Evolutionary conservation across 495 filamentous ascomycete species (phyloP).

Genomic region (Rhizodiscina lignyota): DNA sequence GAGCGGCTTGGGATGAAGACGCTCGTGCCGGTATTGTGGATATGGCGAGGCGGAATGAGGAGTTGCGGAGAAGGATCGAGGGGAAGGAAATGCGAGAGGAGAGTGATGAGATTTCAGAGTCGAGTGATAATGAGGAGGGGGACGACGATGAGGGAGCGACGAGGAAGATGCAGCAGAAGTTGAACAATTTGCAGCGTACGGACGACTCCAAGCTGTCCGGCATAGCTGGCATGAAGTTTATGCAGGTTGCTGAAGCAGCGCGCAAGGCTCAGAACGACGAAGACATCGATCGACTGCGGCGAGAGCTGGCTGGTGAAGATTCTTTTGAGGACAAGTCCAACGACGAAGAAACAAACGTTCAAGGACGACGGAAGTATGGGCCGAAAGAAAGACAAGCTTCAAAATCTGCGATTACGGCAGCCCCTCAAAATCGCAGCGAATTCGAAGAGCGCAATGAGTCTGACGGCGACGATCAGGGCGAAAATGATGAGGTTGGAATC

Average conservation of each 20-base stretch:
- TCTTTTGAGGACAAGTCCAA: constrained; percentile 19
- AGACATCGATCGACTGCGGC: constrained; percentile 54
- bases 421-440: constrained; percentile 29
- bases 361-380: constrained; percentile 23
- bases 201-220: constrained; percentile 29
- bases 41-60: constrained; percentile 71
- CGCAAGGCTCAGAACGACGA: constrained; percentile 67
- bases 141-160: constrained; percentile 32
- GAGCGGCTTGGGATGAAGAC: constrained; percentile 24
- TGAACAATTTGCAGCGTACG: constrained; percentile 35
- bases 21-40: constrained; percentile 50
- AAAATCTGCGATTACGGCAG: not conserved
- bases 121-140: constrained; percentile 19
- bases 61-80: constrained; percentile 65
- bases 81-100: constrained; percentile 43
- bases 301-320: constrained; percentile 38
- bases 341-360: constrained; percentile 22
- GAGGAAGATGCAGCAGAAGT: constrained; percentile 28
- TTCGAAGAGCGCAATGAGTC: constrained; percentile 42
- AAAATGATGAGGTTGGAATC: constrained; percentile 19
- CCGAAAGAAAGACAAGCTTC: constrained; percentile 6
- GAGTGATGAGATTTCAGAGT: constrained; percentile 23
- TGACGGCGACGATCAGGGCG: constrained; percentile 30
- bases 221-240: constrained; percentile 70
- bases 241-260: constrained; percentile 70